Evolutionary conservation across 1,284 basidiomycete genomes (phyloP).

Genomic region (Rhodotorula sp.): DNA sequence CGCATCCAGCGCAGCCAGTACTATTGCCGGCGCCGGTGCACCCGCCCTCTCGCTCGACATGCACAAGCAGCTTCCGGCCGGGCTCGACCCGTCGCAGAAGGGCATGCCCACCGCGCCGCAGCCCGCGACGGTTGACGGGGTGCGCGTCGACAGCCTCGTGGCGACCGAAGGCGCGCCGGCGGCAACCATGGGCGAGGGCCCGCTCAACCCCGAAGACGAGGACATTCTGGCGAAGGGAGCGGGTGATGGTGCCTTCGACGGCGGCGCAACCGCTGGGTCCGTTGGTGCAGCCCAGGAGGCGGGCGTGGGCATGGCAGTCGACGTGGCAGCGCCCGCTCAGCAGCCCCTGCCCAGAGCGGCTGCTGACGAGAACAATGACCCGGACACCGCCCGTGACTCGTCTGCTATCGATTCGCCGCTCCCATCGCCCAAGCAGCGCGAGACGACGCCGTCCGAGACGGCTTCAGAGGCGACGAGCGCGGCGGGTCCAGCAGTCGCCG

Average conservation of each 20-base stretch:
- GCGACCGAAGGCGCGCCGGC: background rate
- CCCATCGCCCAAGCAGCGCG: conserved; percentile 12
- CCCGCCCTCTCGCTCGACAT: background rate
- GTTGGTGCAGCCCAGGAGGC: rapidly evolving
- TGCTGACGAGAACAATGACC: background rate
- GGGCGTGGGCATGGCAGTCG: background rate
- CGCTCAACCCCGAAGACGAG: background rate
- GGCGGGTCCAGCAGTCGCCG: background rate
- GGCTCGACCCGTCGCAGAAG: background rate
- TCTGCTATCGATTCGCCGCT: conserved; percentile 5
- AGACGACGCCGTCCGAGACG: conserved; percentile 17
- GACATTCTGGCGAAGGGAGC: background rate
- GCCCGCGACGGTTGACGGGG: background rate
- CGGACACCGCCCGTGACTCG: background rate
- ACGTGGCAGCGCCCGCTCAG: background rate
- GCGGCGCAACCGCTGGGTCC: background rate
- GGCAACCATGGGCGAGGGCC: background rate
- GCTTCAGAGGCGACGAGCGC: conserved; percentile 10
- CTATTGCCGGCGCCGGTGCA: no score
- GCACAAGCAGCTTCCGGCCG: background rate
- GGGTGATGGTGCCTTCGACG: no score
- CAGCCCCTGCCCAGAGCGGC: no score
- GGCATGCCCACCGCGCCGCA: no score
- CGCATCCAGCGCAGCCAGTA: background rate
- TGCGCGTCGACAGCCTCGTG: background rate